These are phyloP conservation scores for Trametes elegans DNA, from an alignment of 768 basidiomycete species.

Conservation along the genomic window DNA sequence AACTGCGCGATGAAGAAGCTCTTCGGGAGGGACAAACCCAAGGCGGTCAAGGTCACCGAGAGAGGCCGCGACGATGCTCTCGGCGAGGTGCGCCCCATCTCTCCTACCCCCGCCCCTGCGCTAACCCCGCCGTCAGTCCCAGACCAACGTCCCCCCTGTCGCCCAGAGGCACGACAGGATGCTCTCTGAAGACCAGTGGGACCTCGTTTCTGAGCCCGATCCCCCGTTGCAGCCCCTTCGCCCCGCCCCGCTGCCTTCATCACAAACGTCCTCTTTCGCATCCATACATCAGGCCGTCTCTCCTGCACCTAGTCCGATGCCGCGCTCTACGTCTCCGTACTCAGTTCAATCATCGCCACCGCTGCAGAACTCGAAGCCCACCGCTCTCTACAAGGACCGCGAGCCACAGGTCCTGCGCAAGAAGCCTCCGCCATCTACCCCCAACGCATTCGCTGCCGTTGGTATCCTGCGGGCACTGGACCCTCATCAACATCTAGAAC, in stretches of 20 bases:
- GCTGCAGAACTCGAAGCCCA: conserved; percentile 10
- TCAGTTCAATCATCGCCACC: conserved; percentile 4
- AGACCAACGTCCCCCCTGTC: conserved; percentile 17
- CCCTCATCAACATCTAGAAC: conserved; percentile 38
- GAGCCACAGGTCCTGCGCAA: conserved; percentile 25
- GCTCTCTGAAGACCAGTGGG: conserved; percentile 28
- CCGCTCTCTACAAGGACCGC: conserved; percentile 22
- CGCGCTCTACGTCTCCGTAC: conserved; percentile 11
- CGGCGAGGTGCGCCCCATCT: conserved; percentile 23
- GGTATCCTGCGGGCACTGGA: conserved; percentile 64
- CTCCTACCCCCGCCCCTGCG: conserved; percentile 3
- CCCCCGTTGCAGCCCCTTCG: conserved; percentile 13
- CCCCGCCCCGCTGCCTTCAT: conserved; percentile 3
- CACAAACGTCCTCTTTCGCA: conserved; percentile 13
- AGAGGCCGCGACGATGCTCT: conserved; percentile 31
- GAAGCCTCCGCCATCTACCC: conserved; percentile 23
- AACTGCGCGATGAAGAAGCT: conserved; percentile 53
- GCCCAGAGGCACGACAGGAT: conserved; percentile 16
- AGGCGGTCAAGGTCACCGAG: conserved; percentile 32
- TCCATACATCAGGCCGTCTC: conserved; percentile 10
- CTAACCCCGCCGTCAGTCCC: background rate
- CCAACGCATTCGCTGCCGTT: conserved; percentile 38
- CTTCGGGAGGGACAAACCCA: conserved; percentile 51
- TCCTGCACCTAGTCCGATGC: conserved; percentile 15
- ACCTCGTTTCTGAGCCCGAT: conserved; percentile 23